These are phyloP conservation scores for Monosporozyma yasuniensis DNA, from an alignment of 805 yeast genomes.

Conservation along the genomic window DNA sequence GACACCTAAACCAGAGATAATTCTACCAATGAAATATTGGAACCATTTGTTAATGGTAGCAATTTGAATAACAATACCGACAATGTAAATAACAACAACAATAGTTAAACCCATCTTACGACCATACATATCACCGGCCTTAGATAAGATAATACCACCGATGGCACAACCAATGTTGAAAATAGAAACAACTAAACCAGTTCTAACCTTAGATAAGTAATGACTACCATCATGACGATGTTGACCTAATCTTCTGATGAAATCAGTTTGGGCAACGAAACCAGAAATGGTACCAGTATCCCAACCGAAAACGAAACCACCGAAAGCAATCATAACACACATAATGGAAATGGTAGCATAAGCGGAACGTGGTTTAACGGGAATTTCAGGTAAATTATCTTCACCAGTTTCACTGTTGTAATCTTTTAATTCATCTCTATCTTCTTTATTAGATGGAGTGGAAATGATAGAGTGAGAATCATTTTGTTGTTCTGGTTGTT, in stretches of 20 bases:
- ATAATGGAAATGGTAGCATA: slow-evolving; percentile 28
- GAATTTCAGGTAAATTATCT: slow-evolving; percentile 14
- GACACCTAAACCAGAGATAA: too few relatives aligned
- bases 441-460: slow-evolving; percentile 27
- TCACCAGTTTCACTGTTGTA: slow-evolving; percentile 9
- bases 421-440: slow-evolving; percentile 20
- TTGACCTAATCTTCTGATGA: slow-evolving; percentile 44
- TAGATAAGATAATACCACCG: slow-evolving; percentile 57
- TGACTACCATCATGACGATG: slow-evolving; percentile 32
- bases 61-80: slow-evolving; percentile 62
- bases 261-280: slow-evolving; percentile 54
- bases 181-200: slow-evolving; percentile 44
- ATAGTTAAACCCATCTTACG: slow-evolving; percentile 56
- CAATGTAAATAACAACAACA: slow-evolving; percentile 54
- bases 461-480: slow-evolving; percentile 16
- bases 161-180: too few relatives aligned
- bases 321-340: slow-evolving; percentile 28
- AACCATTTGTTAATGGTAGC: slow-evolving; percentile 48
- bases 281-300: slow-evolving; percentile 75
- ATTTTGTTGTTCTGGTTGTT: too few relatives aligned
- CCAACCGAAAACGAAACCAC: slow-evolving; percentile 48
- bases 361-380: slow-evolving; percentile 31
- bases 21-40: too few relatives aligned
- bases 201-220: slow-evolving; percentile 38
- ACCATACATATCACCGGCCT: slow-evolving; percentile 54